A percentile compares a stretch with the other conserved stretches of the same genome.
Conservation (phyloP, 139 green algal genomes). For the Tetratostichococcus sp. region DNA sequence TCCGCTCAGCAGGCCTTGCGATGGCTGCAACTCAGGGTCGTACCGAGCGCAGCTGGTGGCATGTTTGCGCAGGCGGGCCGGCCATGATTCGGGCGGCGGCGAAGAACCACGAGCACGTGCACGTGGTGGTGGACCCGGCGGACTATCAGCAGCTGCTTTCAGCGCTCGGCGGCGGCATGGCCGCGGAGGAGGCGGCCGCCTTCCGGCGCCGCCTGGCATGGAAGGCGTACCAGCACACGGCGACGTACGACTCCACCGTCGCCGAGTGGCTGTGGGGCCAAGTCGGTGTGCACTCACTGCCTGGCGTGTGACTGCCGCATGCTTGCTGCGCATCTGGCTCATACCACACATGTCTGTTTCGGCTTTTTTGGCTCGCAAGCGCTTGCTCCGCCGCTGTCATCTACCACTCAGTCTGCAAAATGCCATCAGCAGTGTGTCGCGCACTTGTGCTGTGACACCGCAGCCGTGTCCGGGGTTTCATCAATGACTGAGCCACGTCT, state of each 20-base stretch:
- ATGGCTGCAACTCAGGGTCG: too few species aligned
- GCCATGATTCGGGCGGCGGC: conserved; percentile 95
- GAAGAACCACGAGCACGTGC: conserved; percentile 85
- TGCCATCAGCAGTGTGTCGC: too few species aligned
- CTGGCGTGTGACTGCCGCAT: conserved; percentile 23
- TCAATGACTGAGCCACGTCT: too few species aligned
- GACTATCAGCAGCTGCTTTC: conserved; percentile 84
- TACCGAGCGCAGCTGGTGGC: too few species aligned
- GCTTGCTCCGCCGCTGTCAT: too few species aligned
- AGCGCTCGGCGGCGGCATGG: conserved; percentile 30
- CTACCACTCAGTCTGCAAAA: too few species aligned
- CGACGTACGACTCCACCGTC: conserved; percentile 87
- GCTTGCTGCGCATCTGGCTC: too few species aligned
- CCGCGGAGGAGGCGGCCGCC: conserved; percentile 6
- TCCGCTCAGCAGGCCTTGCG: too few species aligned
- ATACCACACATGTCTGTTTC: too few species aligned
- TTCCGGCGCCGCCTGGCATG: conserved; percentile 85
- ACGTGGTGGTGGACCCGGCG: conserved; percentile 80
- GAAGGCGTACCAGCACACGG: conserved; percentile 98
- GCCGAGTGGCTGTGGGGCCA: conserved; percentile 94
- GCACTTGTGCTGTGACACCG: too few species aligned
- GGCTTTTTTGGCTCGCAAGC: too few species aligned
- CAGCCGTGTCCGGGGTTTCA: too few species aligned
- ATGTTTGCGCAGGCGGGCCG: conserved; percentile 80
- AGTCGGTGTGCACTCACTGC: conserved; percentile 39